Base-by-base conservation (phyloP, 257 asterid genomes). In the Plantago elongata region DNA sequence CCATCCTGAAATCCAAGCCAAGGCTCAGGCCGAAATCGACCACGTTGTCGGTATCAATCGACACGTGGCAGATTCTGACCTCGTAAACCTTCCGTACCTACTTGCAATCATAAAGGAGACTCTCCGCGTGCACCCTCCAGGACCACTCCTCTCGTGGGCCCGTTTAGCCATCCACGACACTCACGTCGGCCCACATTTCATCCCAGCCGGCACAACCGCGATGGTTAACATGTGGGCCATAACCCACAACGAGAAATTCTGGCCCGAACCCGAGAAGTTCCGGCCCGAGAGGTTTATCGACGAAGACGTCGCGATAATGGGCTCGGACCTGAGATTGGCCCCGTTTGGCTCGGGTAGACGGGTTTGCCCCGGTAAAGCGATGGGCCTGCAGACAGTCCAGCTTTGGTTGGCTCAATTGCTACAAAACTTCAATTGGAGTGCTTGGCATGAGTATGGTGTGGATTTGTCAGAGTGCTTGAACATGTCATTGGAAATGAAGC, bases 151-250 rank as follows among this genome's bases (percentile, higher is more conserved):
- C 5, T 88, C 96, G 0, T 88, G 96, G 96, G 95, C 96, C 56
- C 77, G 96, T 9, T 77, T 83, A 2, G 82, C 96, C 0, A 67
- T 82, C 75, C 90, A 83, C 70, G 93, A 88, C 65, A 75, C 81
- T 0, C 58, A 56, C 0, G 86, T 83, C 2, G 95, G 95, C 48
- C 80, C 63, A 0, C 83, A 83, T 51, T 73, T 75, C 13, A 47
- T 88, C 54, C 92, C 96, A 0, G 88, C 90, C 0, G 95, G 94
- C 17, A 85, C 96, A 0, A 88, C 93, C 0, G 95, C 96, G 14
- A 88, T 88, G 92, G 96, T 88, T 16, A 88, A 88, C 85, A 88
- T 88, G 96, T 88, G 88, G 90, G 92, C 90, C 30, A 88, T 88
- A 44, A 78, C 95, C 0, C 96, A 85, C 18, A 80, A 85, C 4